Percentiles rank a stretch among this genome's conserved stretches.
These are phyloP conservation scores for Gamsiella multidivaricata DNA, from an alignment of 192 early-diverging fungal species.

Conservation along the genomic window DNA sequence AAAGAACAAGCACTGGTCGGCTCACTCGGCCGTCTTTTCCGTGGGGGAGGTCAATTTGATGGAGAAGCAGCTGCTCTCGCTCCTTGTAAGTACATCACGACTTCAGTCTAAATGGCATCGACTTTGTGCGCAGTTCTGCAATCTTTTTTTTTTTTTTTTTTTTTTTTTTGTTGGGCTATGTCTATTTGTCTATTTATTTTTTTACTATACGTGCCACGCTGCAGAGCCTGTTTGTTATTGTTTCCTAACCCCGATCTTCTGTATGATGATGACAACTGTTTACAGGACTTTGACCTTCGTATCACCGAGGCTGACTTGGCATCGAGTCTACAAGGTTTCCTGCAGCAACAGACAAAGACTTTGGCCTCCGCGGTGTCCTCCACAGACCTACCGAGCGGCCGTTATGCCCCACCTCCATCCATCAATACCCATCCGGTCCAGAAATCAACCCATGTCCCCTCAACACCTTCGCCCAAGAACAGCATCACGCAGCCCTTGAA, in stretches of 20 bases:
- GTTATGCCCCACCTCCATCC: background rate
- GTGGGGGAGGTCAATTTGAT: conserved; percentile 84
- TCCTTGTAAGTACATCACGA: conserved; percentile 54
- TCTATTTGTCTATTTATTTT: too few species aligned
- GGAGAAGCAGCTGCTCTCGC: conserved; percentile 82
- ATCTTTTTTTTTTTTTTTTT: conserved; percentile 11
- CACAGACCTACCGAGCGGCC: background rate
- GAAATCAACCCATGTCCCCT: background rate
- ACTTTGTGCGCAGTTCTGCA: background rate
- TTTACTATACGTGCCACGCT: background rate
- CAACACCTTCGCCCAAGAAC: conserved; percentile 33
- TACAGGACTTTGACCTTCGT: conserved; percentile 55
- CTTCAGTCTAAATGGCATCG: background rate
- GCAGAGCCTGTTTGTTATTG: background rate
- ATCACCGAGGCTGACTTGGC: conserved; percentile 56
- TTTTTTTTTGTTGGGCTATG: too few species aligned
- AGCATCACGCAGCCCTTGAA: conserved; percentile 16
- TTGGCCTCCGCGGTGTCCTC: conserved; percentile 6
- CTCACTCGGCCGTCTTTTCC: conserved; percentile 74
- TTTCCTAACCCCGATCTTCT: background rate
- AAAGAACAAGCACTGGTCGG: conserved; percentile 86
- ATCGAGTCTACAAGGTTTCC: conserved; percentile 33
- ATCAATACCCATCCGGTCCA: background rate
- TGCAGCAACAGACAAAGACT: conserved; percentile 20
- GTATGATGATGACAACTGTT: conserved; percentile 20